phyloP scores from a whole-genome alignment of 1,284 basidiomycete genomes.

The Phylloboletellus chloephorus region DNA sequence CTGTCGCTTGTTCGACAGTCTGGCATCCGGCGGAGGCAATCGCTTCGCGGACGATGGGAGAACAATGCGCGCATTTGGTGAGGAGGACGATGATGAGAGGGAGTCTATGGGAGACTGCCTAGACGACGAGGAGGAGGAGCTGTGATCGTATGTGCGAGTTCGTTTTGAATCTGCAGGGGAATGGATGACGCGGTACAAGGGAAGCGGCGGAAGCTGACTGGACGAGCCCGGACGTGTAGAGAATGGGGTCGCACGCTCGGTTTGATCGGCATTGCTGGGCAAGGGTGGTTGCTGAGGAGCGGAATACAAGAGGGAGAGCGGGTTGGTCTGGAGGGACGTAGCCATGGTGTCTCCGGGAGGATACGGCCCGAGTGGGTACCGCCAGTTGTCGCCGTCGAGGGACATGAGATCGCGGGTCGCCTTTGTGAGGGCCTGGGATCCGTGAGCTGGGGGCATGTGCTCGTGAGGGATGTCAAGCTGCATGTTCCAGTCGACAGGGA shows the following conservation, averaged over 20 bases:
- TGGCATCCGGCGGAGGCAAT: conserved; percentile 26
- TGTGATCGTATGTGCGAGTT: conserved; percentile 14
- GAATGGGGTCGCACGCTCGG: conserved; percentile 4
- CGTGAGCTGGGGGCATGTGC: conserved; percentile 35
- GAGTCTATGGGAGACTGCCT: conserved; percentile 27
- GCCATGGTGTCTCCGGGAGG: conserved; percentile 13
- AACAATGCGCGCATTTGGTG: conserved; percentile 9
- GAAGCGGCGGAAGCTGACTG: conserved; percentile 10
- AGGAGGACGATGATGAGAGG: conserved; percentile 14
- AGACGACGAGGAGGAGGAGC: conserved; percentile 27
- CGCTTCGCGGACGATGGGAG: conserved; percentile 22
- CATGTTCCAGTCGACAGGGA: conserved; percentile 35
- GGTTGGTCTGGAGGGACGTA: conserved; percentile 12
- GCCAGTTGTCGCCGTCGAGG: conserved; percentile 28
- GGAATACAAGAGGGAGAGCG: conserved; percentile 18
- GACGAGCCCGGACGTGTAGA: conserved; percentile 6
- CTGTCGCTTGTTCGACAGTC: conserved; percentile 34
- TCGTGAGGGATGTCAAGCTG: conserved; percentile 34
- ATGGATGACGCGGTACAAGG: conserved; percentile 16
- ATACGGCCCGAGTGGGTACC: conserved; percentile 21
- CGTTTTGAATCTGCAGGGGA: conserved; percentile 11
- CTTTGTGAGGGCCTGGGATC: conserved; percentile 57
- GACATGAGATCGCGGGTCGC: conserved; percentile 55
- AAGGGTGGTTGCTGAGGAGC: conserved; percentile 16
- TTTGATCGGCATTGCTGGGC: conserved; percentile 3